These are phyloP conservation scores for Azolla pinnata DNA, from an alignment of 75 land plant genomes.

Conservation along the genomic window DNA sequence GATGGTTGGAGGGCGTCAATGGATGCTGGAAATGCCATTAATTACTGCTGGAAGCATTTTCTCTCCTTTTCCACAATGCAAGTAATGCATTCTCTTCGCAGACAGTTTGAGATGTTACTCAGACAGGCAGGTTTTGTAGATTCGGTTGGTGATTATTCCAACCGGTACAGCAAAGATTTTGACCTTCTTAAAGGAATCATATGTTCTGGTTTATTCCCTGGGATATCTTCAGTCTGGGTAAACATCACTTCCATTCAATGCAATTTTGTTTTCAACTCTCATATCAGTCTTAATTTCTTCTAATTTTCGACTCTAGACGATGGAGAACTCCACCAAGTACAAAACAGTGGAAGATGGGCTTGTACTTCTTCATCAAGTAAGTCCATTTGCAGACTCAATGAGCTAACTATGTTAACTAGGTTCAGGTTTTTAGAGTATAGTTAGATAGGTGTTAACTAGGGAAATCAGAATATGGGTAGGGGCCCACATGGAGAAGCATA, in stretches of 20 bases:
- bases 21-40: slow-evolving; percentile 44
- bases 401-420: too few relatives aligned
- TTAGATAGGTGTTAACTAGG: too few relatives aligned
- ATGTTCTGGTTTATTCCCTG: slow-evolving; percentile 90
- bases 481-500: too few relatives aligned
- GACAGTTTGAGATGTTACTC: slow-evolving; percentile 67
- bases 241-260: slow-evolving; percentile 15
- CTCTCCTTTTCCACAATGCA: slow-evolving; percentile 66
- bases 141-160: slow-evolving; percentile 22
- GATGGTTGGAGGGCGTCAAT: slow-evolving; percentile 79
- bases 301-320: neutral
- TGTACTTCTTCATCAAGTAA: slow-evolving; percentile 20
- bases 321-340: slow-evolving; percentile 11
- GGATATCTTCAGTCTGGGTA: slow-evolving; percentile 70
- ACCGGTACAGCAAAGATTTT: slow-evolving; percentile 56
- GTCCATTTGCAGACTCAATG: too few relatives aligned
- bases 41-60: slow-evolving; percentile 76
- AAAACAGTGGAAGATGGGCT: slow-evolving; percentile 37
- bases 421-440: too few relatives aligned
- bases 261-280: too few relatives aligned
- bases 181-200: slow-evolving; percentile 64
- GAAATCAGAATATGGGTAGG: too few relatives aligned
- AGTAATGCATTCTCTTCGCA: slow-evolving; percentile 77
- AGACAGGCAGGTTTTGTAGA: slow-evolving; percentile 60
- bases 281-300: neutral